Conservation (phyloP, 768 basidiomycete species). For the Tricholoma saponaceum region DNA sequence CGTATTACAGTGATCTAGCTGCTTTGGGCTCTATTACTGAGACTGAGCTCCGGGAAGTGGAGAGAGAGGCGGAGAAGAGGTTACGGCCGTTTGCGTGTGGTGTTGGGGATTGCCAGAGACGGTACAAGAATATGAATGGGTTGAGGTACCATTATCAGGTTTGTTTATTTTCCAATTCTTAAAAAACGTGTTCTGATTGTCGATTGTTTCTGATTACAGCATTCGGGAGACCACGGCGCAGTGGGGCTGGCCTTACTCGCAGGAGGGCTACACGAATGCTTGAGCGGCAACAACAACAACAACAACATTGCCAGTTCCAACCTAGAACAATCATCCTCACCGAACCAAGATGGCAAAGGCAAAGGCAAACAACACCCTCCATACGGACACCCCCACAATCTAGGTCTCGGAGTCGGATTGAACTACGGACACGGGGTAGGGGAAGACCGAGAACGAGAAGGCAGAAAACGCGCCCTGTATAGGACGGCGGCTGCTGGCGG, state of each 20-base stretch:
- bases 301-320: neutral
- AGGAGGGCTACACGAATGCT: constrained; percentile 55
- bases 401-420: neutral
- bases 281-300: constrained; percentile 11
- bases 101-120: constrained; percentile 77
- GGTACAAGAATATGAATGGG: constrained; percentile 99
- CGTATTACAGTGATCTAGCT: constrained; percentile 28
- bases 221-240: constrained; percentile 92
- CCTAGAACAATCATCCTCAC: constrained; percentile 14
- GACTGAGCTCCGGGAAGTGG: constrained; percentile 64
- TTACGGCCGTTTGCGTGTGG: constrained; percentile 87
- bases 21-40: constrained; percentile 44
- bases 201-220: constrained; percentile 24
- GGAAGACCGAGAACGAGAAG: constrained; percentile 15
- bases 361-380: constrained; percentile 8
- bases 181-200: neutral
- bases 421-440: constrained; percentile 8
- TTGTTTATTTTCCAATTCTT: neutral
- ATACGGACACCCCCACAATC: neutral
- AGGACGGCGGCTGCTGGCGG: constrained; percentile 1
- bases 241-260: constrained; percentile 83
- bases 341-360: constrained; percentile 6
- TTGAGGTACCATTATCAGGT: constrained; percentile 88
- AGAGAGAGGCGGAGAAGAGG: constrained; percentile 80
- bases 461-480: constrained; percentile 8